These are phyloP conservation scores for Globisporangium iwayamae DNA, from an alignment of 352 stramenopile species.

Conservation along the genomic window DNA sequence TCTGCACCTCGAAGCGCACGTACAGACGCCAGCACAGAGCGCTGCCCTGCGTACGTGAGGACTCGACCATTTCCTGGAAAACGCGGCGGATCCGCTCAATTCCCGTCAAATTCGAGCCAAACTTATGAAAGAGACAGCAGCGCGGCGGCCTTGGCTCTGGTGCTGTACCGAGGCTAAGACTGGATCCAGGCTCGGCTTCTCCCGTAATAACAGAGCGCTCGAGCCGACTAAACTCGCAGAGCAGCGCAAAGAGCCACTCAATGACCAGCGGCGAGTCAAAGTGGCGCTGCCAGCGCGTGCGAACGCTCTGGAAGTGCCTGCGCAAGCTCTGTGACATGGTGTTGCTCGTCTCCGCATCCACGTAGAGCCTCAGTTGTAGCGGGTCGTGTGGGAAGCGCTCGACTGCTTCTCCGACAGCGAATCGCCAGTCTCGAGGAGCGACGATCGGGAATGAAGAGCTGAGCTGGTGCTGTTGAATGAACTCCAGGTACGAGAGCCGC, in stretches of 20 bases:
- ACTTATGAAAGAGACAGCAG: conserved; percentile 74
- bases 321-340: conserved; percentile 72
- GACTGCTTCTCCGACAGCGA: conserved; percentile 32
- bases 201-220: conserved; percentile 30
- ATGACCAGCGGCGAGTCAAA: conserved; percentile 58
- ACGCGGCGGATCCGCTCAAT: conserved; percentile 51
- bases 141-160: background rate
- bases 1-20: conserved; percentile 68
- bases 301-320: conserved; percentile 46
- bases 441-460: conserved; percentile 28
- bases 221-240: conserved; percentile 58
- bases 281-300: conserved; percentile 43
- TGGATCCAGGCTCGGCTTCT: conserved; percentile 7
- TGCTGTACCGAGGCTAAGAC: background rate
- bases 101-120: conserved; percentile 49
- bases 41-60: conserved; percentile 43
- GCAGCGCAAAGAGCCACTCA: conserved; percentile 75
- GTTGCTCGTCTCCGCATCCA: conserved; percentile 66
- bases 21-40: conserved; percentile 73
- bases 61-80: conserved; percentile 63
- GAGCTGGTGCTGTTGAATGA: conserved; percentile 55
- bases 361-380: conserved; percentile 65
- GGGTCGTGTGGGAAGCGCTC: conserved; percentile 36
- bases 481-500: conserved; percentile 45
- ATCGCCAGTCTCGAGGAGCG: conserved; percentile 54